Evolutionary conservation across 73 alveolate species (phyloP).

Genomic region (Tetrahymena borealis): DNA sequence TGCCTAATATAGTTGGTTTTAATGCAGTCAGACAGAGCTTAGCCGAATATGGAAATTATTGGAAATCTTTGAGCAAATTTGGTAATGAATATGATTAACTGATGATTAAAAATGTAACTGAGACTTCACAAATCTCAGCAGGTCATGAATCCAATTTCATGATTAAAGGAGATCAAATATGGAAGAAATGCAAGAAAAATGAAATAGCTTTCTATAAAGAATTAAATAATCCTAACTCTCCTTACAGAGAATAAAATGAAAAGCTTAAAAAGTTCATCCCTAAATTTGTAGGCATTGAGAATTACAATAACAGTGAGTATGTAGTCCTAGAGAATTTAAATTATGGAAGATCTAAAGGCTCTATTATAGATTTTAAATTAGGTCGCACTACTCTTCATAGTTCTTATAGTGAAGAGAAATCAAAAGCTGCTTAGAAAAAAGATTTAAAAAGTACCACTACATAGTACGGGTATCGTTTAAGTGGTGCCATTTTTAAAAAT

Average conservation of each 20-base stretch:
- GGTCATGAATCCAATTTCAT: not conserved
- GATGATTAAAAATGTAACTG: not conserved
- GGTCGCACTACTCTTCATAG: conserved; percentile 22
- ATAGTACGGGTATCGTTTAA: not conserved
- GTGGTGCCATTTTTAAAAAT: not conserved
- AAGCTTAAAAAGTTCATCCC: not conserved
- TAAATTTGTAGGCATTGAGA: not conserved
- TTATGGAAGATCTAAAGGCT: conserved; percentile 10
- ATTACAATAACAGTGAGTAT: not conserved
- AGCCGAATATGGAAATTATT: conserved; percentile 6
- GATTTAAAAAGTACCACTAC: not conserved
- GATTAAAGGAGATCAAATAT: not conserved
- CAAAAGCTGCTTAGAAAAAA: conserved; percentile 1
- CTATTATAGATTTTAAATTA: conserved; percentile 25
- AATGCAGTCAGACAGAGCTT: conserved; percentile 5
- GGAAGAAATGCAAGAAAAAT: conserved; percentile 1
- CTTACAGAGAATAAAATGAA: conserved; percentile 11
- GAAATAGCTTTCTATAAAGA: conserved; percentile 3
- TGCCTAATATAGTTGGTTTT: not conserved
- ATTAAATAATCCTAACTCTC: not conserved
- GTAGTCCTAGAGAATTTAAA: conserved; percentile 7
- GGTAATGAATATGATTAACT: not conserved
- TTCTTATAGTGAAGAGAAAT: not conserved
- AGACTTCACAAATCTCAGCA: not conserved
- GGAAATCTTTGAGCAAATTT: not conserved